Base-by-base conservation (phyloP, 345 rosid genomes). In the Linum usitatissimum region DNA sequence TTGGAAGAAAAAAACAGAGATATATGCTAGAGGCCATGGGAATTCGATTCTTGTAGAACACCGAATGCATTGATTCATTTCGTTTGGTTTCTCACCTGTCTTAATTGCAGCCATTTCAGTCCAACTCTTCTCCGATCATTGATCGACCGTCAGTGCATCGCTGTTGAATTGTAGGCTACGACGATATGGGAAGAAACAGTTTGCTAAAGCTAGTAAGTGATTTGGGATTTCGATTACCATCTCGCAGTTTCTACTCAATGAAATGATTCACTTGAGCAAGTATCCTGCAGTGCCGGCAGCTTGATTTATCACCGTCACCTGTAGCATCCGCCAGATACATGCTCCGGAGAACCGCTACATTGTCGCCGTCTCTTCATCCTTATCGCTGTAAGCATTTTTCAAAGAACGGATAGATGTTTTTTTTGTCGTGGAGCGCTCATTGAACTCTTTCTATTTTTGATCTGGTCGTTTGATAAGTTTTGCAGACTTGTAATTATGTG, bases 211-310 rank as follows among this genome's bases (percentile, higher is more conserved):
- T 70, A 54, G 91, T 85, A 66, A 76, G 84, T 73, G 12, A 18
- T 9, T 48, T 48, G 34, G 70, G 55, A 18, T 18, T 10, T 55
- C 59, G 2, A 55, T 0, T 14, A 39, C 17, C 2, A 13, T 14
- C 42, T 18, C 58, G 68, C 49, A 10, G 45, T 1, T 56, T 0
- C 21, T 5, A 64, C 15, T 30, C 31, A 13, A 65, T 70, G 54
- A 3, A 36, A 3, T 2, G 31, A 53, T 9, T 39, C 18, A 55
- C 42, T 68, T 55, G 51, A 2, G 51, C 14, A 45, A 5, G 15
- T 51, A 12, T 62, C 58, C 17, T 58, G 68, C 77, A 85, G 97
- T 75, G 75, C 69, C 81, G 80, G 72, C 80, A 80, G 72, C 82
- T 60, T 61, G 67, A 80, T 56, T 71, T 69, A 56, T 68, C 79